Evolutionary conservation across 2,329 filamentous ascomycete genomes (phyloP), one percentile per base, ranked within the genome.

Genomic region (Orbilia javanica): DNA sequence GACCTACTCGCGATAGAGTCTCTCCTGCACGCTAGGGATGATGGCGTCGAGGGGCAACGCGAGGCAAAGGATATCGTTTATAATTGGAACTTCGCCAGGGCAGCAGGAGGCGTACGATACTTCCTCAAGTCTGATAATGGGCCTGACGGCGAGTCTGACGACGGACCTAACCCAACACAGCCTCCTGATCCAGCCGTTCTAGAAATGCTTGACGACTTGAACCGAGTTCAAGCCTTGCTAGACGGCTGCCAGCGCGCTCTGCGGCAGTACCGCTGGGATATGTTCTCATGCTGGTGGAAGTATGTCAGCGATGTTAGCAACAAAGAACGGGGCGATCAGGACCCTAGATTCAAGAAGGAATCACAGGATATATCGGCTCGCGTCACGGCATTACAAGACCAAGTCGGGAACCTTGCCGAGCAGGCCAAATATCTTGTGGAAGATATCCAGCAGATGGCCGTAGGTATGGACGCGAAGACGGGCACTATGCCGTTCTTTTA

Each of bases 261-360:
- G 3, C 52, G 67, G n/a, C 80, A 82, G 34, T 65, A 80, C 15
- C 82, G 82, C 31, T 86, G 85, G 85, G 82, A 85, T 10, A 80
- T 86, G 79, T 86, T 86, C 69, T 81, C 84, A 0, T n/a, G 79
- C 1, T 86, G 85, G 85, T 86, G 85, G 85, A 83, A 84, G 62
- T 85, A 82, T 44, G 79, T 83, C 36, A 50, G 42, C 0, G 62
- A 65, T 15, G 42, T 50, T 18, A 44, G 48, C 42, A 81, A 79
- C n/a, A n/a, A n/a, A n/a, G n/a, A n/a, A n/a, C n/a, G n/a, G n/a
- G n/a, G n/a, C n/a, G n/a, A n/a, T n/a, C n/a, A n/a, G n/a, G n/a
- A n/a, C n/a, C n/a, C n/a, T n/a, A n/a, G n/a, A n/a, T n/a, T n/a
- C n/a, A n/a, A n/a, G n/a, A n/a, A n/a, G n/a, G n/a, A n/a, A n/a